Evolutionary conservation across 257 asterid species (phyloP), one percentile per base, ranked within the genome.

Genomic region (Solanum lycopersicoides): DNA sequence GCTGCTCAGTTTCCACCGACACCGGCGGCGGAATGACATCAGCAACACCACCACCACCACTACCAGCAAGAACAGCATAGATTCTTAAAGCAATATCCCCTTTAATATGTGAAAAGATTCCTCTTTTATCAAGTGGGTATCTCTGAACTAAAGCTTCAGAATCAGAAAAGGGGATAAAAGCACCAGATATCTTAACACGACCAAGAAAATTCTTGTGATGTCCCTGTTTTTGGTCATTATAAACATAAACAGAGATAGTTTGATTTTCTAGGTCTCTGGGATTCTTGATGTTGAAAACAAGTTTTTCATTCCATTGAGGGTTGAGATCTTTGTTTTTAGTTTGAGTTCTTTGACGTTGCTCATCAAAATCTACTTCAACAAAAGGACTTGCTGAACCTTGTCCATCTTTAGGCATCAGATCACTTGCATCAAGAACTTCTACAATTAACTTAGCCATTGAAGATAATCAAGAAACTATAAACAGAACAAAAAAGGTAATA

Each of bases 341-440:
- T 37, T 95, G 91, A 13, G 96, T 94, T 76, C 92, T 89, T 76
- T 92, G 92, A 35, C 91, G 91, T 79, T 95, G 95, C 50, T 91
- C 96, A 30, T 94, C 96, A 65, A 94, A 96, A 12, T 94, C 93
- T 7, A 96, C 95, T 82, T 95, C 95, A 1, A 93, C 98, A 84
- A 94, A 96, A 12, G 99, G 95, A 88, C 92, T 95, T 21, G 99
- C 93, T 21, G 96, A 93, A 20, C 98, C 98, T 23, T 94, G 95
- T 1, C 98, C 98, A 66, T 96, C 98, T 92, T 96, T 95, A 11
- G 99, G 98, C 97, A 94, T 93, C 44, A 96, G 98, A 89, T 95
- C 97, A 75, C 90, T 91, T 60, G 99, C 98, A 25, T 94, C 97
- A 25, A 96, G 86, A 63, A 95, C 97, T 91, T 96, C 95, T 34